Evolutionary conservation across 164 flowering plant genomes (phyloP), one percentile per base, ranked within the genome.

Genomic region (Umbellularia californica): DNA sequence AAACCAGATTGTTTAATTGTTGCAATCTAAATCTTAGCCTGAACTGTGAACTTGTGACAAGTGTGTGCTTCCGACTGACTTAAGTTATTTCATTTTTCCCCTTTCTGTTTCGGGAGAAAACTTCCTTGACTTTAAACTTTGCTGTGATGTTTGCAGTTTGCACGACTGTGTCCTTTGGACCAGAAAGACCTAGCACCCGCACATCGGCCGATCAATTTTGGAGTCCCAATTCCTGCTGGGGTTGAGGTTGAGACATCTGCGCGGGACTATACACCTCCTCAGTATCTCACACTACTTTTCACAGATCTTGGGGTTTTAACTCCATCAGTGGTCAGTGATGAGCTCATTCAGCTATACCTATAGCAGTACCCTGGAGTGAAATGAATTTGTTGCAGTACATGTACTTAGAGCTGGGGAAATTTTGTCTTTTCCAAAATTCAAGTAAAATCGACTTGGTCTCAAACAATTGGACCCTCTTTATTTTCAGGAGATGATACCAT

Each of bases 271-370:
- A 95, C 99, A 2, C 98, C 99, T 24, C 99, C 99, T 30, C 95
- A 92, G 74, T 95, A 90, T 81, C 92, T 95, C 25, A 90, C 98
- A 17, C 87, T 95, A 13, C 92, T 95, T 51, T 95, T 95, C 69
- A 93, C 99, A 10, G 99, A 95, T 87, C 80, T 95, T 12, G 99
- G 99, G 66, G 97, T 93, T 63, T 85, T 95, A 68, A 90, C 97
- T 41, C 99, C 99, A 15, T 95, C 97, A 13, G 98, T 91, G 2
- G 99, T 95, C 71, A 93, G 99, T 71, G 98, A 95, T 76, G 99
- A 96, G 83, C 97, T 96, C 63, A 96, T 96, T 79, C 97, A 90
- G 75, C 83, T 94, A 19, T 96, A 94, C 82, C 73, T 95, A 76
- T 95, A 90, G 82, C 28, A 35, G 4, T 19, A 22, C 5, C 66